Evolutionary conservation across 2,329 filamentous ascomycete species (phyloP), one percentile per base, ranked within the genome.

Genomic region (Trichoderma semiorbis): DNA sequence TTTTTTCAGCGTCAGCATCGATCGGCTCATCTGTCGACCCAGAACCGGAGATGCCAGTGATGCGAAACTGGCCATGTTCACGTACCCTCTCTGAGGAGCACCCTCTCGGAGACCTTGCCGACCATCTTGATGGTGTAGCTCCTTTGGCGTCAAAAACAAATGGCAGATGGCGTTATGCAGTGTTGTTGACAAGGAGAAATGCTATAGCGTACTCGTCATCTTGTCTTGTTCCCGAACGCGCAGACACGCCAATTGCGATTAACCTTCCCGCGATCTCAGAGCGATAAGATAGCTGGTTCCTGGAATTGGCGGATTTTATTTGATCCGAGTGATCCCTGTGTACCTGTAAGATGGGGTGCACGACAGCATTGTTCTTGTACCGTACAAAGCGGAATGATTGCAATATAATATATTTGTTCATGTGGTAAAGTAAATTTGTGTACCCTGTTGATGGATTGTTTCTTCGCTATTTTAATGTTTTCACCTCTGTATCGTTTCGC

Each of bases 91-190:
- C 88, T 81, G 34, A 89, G 84, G 81, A 90, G 88, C 77, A 90
- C 88, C 80, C 87, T 86, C 82, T 90, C 88, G 80, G 88, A 90
- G 75, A 90, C 88, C 83, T 90, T 90, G 73, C 88, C 88, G 72
- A 90, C 88, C 88, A 90, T 90, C 70, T 55, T 82, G 75, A 71
- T 1, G 57, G 81, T 21, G 64, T 78, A 28, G 74, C 76, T 36
- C 84, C 83, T 72, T 73, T 75, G 16, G 66, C 71, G 61, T 39
- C 50, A 34, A 32, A 43, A 61, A 53, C n/a, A 39, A 6, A 28
- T 24, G 32, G 14, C 28, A 36, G 67, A 50, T 50, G 43, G 57
- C 26, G 60, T 18, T 61, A 61, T 26, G 50, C 58, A 57, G 30
- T 34, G 43, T 58, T 28, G 32, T 47, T 30, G 26, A 63, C n/a